phyloP scores from a whole-genome alignment of 441 rosid species.

The Gossypium schwendimanii region DNA sequence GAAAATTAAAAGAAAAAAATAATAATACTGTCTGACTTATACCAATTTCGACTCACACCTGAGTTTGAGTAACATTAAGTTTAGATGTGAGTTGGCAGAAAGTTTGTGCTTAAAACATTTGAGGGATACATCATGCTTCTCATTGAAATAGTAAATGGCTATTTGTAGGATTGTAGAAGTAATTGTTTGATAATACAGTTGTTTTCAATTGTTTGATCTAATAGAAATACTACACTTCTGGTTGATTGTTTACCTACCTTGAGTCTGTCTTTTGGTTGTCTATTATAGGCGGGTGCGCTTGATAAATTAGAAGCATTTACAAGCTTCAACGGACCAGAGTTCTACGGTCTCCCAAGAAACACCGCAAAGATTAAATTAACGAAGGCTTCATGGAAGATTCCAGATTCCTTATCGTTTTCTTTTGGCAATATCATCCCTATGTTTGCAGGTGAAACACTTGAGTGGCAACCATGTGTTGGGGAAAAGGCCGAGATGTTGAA shows the following conservation, averaged over 20 bases:
- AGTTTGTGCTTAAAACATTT: background rate
- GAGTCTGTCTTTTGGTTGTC: background rate
- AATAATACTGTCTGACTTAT: too few relatives aligned
- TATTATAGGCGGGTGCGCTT: conserved; percentile 67
- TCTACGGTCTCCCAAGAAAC: conserved; percentile 87
- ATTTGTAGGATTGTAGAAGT: background rate
- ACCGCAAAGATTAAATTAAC: conserved; percentile 55
- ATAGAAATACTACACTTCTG: background rate
- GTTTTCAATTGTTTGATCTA: background rate
- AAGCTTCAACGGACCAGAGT: conserved; percentile 92
- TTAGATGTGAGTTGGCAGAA: background rate
- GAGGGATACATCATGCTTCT: background rate
- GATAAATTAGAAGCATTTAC: conserved; percentile 89
- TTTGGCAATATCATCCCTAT: conserved; percentile 78
- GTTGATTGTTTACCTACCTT: background rate
- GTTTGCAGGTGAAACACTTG: conserved; percentile 78
- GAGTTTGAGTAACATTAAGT: background rate
- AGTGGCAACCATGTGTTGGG: conserved; percentile 48
- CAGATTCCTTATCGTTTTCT: conserved; percentile 50
- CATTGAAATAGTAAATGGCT: background rate
- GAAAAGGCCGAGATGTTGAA: too few relatives aligned
- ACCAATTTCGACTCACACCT: too few relatives aligned
- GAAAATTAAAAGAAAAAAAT: background rate
- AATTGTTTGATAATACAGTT: background rate
- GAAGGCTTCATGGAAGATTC: conserved; percentile 67